Base-by-base conservation (phyloP, 2,329 filamentous ascomycete genomes). In the Sarocladium strictum region DNA sequence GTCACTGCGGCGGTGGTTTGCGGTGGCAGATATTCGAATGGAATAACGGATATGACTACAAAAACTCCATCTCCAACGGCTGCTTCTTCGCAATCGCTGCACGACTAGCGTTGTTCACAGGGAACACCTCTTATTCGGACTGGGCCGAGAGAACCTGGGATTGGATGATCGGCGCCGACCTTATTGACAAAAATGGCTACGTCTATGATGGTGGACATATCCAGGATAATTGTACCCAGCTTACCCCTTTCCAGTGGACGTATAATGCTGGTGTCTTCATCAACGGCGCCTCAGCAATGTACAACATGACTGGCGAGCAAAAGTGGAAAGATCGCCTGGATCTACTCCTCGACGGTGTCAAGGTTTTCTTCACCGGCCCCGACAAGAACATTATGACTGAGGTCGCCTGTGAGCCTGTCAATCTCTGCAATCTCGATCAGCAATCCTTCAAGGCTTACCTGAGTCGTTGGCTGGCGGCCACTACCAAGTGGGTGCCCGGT, bases 11-110 rank as follows among this genome's bases (percentile, higher is more conserved):
- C n/a, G 90, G 90, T 38, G 90, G 90, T 5, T 68, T 94, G 52
- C 81, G 87, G 58, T 93, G 89, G 89, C 90, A 96, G 70, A 90
- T 96, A 49, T 93, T 88, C 65, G 77, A 81, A 1, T 91, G 89
- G 75, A 94, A 95, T 65, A 83, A 80, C 38, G 91, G 90, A 14
- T 96, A 86, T 69, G 79, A 86, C 62, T 91, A 93, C 77, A 94
- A 85, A 63, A 85, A 85, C 57, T 77, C 81, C 2, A 83, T 85
- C 56, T 83, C 81, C 0, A 81, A 84, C 59, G 81, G 79, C 1
- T 81, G 79, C 57, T 84, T 84, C 68, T 84, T 84, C 64, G 80
- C 82, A 53, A 69, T 85, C 12, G 81, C 76, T 14, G 83, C 88
- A 1, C 82, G 89, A 2, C 75, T 93, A 3, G 88, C 86, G 0